Evolutionary conservation across 768 basidiomycete genomes (phyloP), one percentile per base, ranked within the genome.

Genomic region (Trametes maxima): DNA sequence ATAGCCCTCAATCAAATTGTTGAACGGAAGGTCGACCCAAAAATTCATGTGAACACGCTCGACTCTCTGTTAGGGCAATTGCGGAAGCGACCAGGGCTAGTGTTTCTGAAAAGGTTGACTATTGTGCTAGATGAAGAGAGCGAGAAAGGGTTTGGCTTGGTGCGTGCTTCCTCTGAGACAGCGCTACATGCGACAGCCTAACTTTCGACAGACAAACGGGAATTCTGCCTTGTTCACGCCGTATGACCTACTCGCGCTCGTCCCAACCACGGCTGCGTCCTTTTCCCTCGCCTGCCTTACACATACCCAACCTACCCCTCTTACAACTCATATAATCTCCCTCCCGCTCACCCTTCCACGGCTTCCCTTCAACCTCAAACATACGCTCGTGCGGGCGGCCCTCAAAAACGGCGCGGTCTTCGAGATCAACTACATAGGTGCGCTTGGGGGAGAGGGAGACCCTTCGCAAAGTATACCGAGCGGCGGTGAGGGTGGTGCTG

Each of bases 141-240:
- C 68, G 90, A 94, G 71, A 93, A 92, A 71, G 90, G 92, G 1
- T 89, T 90, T 67, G 90, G 92, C 33, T 71, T 94, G 71, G 91
- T 94, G 58, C 65, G 80, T 75, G 7, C 10, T 14, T 45, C 16
- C 1, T 6, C 22, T 37, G n/a, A 11, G 12, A 54, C 52, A 33
- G 12, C 37, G 25, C 43, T 13, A 33, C 6, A 46, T 17, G 19
- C 56, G 7, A 21, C 19, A 17, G 59, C 42, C 51, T 45, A 16
- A 48, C n/a, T 14, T 54, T 28, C 50, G 2, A 12, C 68, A 94
- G 93, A 88, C 86, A 7, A 87, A 85, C 58, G 82, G 85, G n/a
- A 92, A 90, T 67, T 73, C 82, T 0, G 72, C 82, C 0, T 68
- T 88, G 1, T 82, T 90, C 68, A 76, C 80, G 10, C 74, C 79